A percentile compares a stretch with the other conserved stretches of the same genome.
phyloP scores from a whole-genome alignment of 345 rosid genomes.

The Ceriops decandra region DNA sequence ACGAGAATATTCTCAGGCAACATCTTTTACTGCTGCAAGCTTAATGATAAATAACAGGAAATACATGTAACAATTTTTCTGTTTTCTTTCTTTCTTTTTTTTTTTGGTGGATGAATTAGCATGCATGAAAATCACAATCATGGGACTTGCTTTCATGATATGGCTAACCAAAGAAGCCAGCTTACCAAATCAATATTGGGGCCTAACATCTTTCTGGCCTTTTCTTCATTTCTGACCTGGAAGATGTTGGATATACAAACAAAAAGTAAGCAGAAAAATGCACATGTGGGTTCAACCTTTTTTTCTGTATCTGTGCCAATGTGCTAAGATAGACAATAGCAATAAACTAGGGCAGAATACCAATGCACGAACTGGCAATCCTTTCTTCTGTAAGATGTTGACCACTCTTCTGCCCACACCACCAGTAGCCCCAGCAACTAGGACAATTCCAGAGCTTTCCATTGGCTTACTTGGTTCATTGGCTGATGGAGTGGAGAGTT shows the following conservation, averaged over 20 bases:
- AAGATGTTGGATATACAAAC: slow-evolving; percentile 1
- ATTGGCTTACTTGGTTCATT: slow-evolving; percentile 38
- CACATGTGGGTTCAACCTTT: neutral
- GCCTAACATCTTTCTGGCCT: slow-evolving; percentile 78
- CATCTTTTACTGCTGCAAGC: slow-evolving; percentile 1
- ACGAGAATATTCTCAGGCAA: neutral
- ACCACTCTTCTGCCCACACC: slow-evolving; percentile 93
- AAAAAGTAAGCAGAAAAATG: neutral
- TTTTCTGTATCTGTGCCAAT: neutral
- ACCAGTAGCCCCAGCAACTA: slow-evolving; percentile 94
- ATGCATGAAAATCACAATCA: neutral
- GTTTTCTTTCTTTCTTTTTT: no score
- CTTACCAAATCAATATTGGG: slow-evolving; percentile 80
- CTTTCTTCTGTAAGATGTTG: slow-evolving; percentile 56
- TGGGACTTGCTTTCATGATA: neutral
- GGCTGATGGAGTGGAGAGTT: slow-evolving; percentile 48
- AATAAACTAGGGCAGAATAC: slow-evolving; percentile 31
- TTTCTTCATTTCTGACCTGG: slow-evolving; percentile 89
- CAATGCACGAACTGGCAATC: slow-evolving; percentile 69
- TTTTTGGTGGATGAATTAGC: no score
- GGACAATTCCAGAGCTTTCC: slow-evolving; percentile 55
- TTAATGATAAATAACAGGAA: neutral
- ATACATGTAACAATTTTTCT: neutral
- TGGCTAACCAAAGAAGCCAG: neutral
- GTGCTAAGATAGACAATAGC: neutral